These are phyloP conservation scores for Coffea humblotiana DNA, from an alignment of 305 asterid species.

Conservation along the genomic window DNA sequence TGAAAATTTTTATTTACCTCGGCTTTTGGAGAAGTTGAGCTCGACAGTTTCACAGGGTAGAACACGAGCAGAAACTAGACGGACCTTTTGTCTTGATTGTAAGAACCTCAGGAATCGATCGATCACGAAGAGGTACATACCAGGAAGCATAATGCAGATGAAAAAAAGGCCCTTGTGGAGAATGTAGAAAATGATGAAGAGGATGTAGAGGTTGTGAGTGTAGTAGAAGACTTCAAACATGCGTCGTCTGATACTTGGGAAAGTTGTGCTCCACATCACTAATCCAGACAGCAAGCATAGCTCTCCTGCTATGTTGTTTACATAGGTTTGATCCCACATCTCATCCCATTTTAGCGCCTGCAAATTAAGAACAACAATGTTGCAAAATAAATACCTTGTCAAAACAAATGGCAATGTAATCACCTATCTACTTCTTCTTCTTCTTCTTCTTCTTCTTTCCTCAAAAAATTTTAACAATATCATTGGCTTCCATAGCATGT, in stretches of 20 bases:
- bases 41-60: slow-evolving; percentile 67
- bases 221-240: slow-evolving; percentile 80
- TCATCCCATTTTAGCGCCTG: slow-evolving; percentile 85
- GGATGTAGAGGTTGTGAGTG: slow-evolving; percentile 82
- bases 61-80: slow-evolving; percentile 60
- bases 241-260: slow-evolving; percentile 65
- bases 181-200: slow-evolving; percentile 72
- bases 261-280: slow-evolving; percentile 65
- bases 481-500: neutral
- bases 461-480: neutral
- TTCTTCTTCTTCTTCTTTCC: neutral
- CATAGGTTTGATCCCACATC: slow-evolving; percentile 43
- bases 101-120: slow-evolving; percentile 83
- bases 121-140: slow-evolving; percentile 71
- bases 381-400: neutral
- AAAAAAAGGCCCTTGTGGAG: slow-evolving; percentile 78
- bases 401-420: neutral
- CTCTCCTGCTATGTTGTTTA: slow-evolving; percentile 91
- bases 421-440: neutral
- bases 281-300: slow-evolving; percentile 63
- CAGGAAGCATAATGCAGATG: slow-evolving; percentile 89
- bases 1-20: slow-evolving; percentile 34
- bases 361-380: neutral
- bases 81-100: slow-evolving; percentile 62
- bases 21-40: slow-evolving; percentile 78